phyloP scores from a whole-genome alignment of 768 basidiomycete genomes.

The Lactarius hatsudake region DNA sequence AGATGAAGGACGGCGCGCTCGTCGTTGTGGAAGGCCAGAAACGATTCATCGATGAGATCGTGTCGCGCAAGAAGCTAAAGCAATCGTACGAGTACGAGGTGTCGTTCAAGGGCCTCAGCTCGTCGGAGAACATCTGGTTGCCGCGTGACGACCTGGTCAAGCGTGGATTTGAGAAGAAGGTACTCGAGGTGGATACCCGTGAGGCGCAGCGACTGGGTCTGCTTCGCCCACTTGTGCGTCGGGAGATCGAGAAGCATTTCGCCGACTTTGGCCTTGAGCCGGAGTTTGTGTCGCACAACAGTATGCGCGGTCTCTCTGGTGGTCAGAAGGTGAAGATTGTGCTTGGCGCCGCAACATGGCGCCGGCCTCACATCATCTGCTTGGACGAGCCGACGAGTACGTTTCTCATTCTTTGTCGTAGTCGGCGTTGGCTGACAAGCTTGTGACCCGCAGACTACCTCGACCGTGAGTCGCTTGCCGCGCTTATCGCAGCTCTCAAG shows the following conservation, averaged over 20 bases:
- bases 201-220: constrained; percentile 96
- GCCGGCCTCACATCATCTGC: constrained; percentile 95
- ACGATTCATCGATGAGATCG: constrained; percentile 90
- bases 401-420: constrained; percentile 31
- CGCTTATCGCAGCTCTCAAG: constrained; percentile 97
- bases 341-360: constrained; percentile 97
- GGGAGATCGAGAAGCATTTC: constrained; percentile 99
- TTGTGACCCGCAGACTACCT: constrained; percentile 73
- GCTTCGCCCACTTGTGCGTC: constrained; percentile 93
- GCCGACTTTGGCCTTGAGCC: constrained; percentile 99
- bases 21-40: constrained; percentile 92
- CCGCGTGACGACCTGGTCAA: constrained; percentile 95
- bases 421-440: constrained; percentile 17
- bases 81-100: constrained; percentile 99
- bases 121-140: constrained; percentile 97
- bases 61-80: constrained; percentile 94
- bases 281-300: constrained; percentile 99
- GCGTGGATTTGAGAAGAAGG: constrained; percentile 99
- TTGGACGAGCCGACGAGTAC: constrained; percentile 93
- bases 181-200: constrained; percentile 94
- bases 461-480: constrained; percentile 98
- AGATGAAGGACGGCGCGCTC: constrained; percentile 94
- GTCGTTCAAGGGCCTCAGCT: constrained; percentile 90
- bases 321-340: constrained; percentile 99
- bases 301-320: constrained; percentile 97